Evolutionary conservation across 2,329 filamentous ascomycete species (phyloP).

Genomic region (Pseudogymnoascus sp.): DNA sequence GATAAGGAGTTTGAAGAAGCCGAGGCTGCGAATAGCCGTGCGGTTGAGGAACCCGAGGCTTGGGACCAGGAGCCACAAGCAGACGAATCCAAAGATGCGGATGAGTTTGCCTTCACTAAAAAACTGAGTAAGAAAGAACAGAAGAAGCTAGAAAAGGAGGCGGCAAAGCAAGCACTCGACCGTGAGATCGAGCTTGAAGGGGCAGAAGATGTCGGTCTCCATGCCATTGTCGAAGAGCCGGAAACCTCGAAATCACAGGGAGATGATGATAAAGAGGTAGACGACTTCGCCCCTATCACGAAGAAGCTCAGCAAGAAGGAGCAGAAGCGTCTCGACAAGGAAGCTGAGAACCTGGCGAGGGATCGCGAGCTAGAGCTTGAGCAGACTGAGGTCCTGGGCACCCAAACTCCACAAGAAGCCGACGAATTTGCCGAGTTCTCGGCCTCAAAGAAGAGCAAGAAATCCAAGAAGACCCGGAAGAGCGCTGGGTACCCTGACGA

Average conservation of each 20-base stretch:
- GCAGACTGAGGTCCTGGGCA: background rate
- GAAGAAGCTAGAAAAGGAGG: constrained; percentile 31
- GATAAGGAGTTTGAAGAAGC: constrained; percentile 1
- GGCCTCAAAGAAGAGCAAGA: constrained; percentile 19
- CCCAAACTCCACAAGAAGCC: background rate
- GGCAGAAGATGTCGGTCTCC: background rate
- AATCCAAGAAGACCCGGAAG: constrained; percentile 13
- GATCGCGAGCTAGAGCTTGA: background rate
- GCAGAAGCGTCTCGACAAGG: constrained; percentile 1
- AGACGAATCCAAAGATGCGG: constrained; percentile 5
- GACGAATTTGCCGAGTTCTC: constrained; percentile 22
- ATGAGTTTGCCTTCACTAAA: constrained; percentile 16
- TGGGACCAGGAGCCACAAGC: background rate
- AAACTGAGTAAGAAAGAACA: constrained; percentile 15
- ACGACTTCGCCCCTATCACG: constrained; percentile 16
- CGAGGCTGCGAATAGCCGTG: background rate
- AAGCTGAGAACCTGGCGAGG: background rate
- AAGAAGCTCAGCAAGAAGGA: constrained; percentile 15
- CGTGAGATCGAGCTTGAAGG: background rate
- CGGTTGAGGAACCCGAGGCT: background rate
- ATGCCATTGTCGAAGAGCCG: background rate
- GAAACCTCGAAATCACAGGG: background rate
- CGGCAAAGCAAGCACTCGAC: background rate
- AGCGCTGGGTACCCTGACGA: background rate
- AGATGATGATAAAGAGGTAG: constrained; percentile 1